A percentile compares a stretch with the other conserved stretches of the same genome.
Evolutionary conservation across 2,329 filamentous ascomycete species (phyloP).

Genomic region (Claviceps cyperi): DNA sequence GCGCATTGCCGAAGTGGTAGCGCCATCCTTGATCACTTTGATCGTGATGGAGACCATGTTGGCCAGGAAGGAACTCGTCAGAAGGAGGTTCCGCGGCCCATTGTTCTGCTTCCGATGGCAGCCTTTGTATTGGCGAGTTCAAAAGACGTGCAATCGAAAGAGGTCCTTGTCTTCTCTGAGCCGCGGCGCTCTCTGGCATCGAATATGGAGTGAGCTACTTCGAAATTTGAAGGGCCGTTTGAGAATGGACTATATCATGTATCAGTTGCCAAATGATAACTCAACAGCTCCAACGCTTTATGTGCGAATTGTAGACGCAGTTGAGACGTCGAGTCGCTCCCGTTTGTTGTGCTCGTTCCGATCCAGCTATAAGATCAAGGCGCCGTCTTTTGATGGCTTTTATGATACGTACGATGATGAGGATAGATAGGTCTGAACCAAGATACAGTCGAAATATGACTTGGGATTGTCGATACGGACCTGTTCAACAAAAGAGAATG

Average conservation of each 20-base stretch:
- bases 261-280: slow-evolving; percentile 19
- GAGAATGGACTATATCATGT: slow-evolving; percentile 12
- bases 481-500: neutral
- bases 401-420: neutral
- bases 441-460: too few relatives aligned
- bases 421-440: neutral
- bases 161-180: too few relatives aligned
- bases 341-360: neutral
- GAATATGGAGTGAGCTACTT: too few relatives aligned
- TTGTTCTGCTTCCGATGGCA: slow-evolving; percentile 7
- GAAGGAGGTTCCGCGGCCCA: neutral
- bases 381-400: neutral
- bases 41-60: too few relatives aligned
- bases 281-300: slow-evolving; percentile 19
- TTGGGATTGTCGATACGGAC: neutral
- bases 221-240: slow-evolving; percentile 20
- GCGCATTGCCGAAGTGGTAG: slow-evolving; percentile 10
- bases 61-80: neutral
- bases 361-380: neutral
- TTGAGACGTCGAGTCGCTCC: neutral
- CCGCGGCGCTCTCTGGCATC: too few relatives aligned
- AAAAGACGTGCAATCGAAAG: too few relatives aligned
- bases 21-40: too few relatives aligned
- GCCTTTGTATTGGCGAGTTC: neutral
- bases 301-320: slow-evolving; percentile 1